Conservation (phyloP, 306 rosid genomes). For the Abrus pulchellus region DNA sequence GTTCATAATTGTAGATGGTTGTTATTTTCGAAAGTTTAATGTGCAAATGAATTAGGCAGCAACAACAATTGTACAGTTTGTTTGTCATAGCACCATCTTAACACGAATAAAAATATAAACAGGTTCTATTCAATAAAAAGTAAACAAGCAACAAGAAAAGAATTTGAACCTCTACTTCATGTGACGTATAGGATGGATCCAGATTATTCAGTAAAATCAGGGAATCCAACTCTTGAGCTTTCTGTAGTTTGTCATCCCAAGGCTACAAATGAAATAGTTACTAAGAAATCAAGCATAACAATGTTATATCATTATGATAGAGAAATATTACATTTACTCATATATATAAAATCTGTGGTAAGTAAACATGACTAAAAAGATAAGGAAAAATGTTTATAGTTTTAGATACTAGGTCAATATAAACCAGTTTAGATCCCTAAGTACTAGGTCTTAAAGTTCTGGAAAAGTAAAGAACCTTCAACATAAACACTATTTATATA, state of each 20-base stretch:
- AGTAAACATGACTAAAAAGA: not conserved
- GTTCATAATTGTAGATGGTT: slow-evolving; percentile 10
- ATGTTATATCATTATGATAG: slow-evolving; percentile 22
- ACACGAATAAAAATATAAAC: slow-evolving; percentile 1
- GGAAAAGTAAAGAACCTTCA: not conserved
- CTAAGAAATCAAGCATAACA: slow-evolving; percentile 1
- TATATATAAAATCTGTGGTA: not conserved
- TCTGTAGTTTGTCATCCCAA: slow-evolving; percentile 62
- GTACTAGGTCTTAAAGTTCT: not conserved
- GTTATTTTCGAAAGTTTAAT: slow-evolving; percentile 7
- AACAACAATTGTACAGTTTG: not conserved
- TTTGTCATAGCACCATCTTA: slow-evolving; percentile 28
- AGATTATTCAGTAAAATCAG: slow-evolving; percentile 67
- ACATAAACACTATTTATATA: not conserved
- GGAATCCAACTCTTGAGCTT: slow-evolving; percentile 57
- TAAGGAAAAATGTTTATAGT: not conserved
- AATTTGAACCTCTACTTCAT: slow-evolving; percentile 63
- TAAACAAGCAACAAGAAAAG: not conserved
- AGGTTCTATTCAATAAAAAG: slow-evolving; percentile 14
- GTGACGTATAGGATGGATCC: slow-evolving; percentile 67
- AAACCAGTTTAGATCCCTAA: not conserved
- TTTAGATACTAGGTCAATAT: not conserved
- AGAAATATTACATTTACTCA: not conserved
- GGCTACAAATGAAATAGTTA: slow-evolving; percentile 51
- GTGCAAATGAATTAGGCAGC: slow-evolving; percentile 3